phyloP scores from a whole-genome alignment of 2,329 filamentous ascomycete genomes.

The Ceratocystis alfenasii region DNA sequence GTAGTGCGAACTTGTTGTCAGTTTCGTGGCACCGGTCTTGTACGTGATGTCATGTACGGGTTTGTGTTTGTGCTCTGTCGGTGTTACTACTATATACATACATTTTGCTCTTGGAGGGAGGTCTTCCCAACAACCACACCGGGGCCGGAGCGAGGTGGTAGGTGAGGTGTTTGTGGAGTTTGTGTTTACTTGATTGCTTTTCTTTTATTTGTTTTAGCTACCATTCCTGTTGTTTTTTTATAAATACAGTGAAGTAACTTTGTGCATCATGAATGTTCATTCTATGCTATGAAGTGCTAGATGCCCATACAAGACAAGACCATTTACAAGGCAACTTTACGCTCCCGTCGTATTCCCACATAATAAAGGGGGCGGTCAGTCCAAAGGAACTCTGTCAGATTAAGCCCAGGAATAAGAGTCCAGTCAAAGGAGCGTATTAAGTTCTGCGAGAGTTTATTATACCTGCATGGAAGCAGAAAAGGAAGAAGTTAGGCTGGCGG shows the following conservation, averaged over 20 bases:
- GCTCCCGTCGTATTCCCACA: background rate
- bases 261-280: background rate
- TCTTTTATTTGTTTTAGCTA: background rate
- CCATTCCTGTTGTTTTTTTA: background rate
- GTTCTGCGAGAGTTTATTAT: background rate
- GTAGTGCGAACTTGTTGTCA: background rate
- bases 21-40: background rate
- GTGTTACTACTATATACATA: slow-evolving; percentile 1
- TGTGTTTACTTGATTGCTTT: background rate
- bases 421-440: background rate
- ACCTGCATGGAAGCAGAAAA: background rate
- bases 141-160: background rate
- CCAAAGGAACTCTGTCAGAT: no score
- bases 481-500: background rate
- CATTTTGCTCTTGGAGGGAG: background rate
- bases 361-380: background rate
- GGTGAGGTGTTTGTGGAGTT: background rate
- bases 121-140: background rate
- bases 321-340: background rate
- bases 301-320: background rate
- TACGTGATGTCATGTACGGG: background rate
- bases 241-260: background rate
- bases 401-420: no score
- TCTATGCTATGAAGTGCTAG: background rate
- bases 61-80: background rate